Base-by-base conservation (phyloP, 441 rosid species). In the Arabidopsis lyrata region DNA sequence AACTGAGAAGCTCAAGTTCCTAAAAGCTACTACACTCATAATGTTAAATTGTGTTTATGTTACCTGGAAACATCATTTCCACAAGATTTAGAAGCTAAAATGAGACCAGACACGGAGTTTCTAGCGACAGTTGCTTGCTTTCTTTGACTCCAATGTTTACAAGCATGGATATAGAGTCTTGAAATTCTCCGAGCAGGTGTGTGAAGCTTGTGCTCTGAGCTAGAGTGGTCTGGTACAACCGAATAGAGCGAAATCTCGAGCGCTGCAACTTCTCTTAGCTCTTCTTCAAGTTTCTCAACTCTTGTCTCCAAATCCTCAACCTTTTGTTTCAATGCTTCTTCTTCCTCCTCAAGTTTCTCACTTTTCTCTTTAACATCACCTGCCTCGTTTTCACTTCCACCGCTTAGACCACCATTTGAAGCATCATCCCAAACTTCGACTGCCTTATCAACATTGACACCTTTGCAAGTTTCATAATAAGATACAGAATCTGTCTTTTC, bases 1-100 rank as follows among this genome's bases (percentile, higher is more conserved):
- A 9, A 0, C 38, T 74, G 31, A 57, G 31, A 50, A 41, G 3
- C 54, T 61, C 44, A 35, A 34, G 13, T 34, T 52, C 20, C 8
- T 68, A 11, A 8, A 54, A 9, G 36, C 4, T 27, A 44, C 15
- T n/a, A 54, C 49, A 62, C 12, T 18, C 49, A 16, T 54, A 12
- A 32, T 29, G 27, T 18, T 29, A 52, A 24, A 13, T 0, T 16
- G 45, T 29, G 35, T 47, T 63, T 58, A 10, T 59, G 75, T 48
- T 85, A 84, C 98, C 98, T 93, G 0, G 98, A 81, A 77, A 91
- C 96, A 80, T 93, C 97, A 80, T 83, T 93, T 35, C 95, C 90
- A 47, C 96, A 90, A 63, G 97, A 87, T 80, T 85, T 87, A 9
- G 93, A 83, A 69, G 85, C 84, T 83, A 93, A 72, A 62, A 91